Conservation (phyloP, 768 basidiomycete species). For the Tylopilus plumbeoviolaceoides region DNA sequence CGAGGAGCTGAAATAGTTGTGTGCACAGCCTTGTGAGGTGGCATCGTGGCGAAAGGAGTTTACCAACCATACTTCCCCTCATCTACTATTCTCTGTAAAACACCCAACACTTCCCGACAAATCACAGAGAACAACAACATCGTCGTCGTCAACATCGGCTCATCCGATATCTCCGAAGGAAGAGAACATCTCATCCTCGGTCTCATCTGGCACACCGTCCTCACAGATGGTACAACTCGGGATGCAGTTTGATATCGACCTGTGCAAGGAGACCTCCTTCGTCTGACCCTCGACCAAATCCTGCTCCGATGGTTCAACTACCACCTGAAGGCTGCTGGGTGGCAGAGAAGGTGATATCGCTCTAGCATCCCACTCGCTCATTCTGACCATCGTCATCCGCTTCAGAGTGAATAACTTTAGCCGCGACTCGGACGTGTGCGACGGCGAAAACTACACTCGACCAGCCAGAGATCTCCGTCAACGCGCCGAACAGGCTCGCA, state of each 20-base stretch:
- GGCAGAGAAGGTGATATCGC: slow-evolving; percentile 66
- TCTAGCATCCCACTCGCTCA: neutral
- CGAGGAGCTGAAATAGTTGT: slow-evolving; percentile 78
- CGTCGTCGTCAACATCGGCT: slow-evolving; percentile 98
- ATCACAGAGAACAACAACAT: slow-evolving; percentile 99
- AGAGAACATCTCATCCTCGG: slow-evolving; percentile 96
- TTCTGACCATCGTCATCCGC: neutral
- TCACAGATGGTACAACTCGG: no score
- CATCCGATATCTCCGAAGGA: slow-evolving; percentile 87
- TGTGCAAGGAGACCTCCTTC: slow-evolving; percentile 88
- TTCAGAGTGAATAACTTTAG: slow-evolving; percentile 94
- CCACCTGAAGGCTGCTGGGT: slow-evolving; percentile 93
- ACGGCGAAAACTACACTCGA: slow-evolving; percentile 98
- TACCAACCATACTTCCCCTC: no score
- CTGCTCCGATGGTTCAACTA: slow-evolving; percentile 99
- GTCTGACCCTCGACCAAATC: slow-evolving; percentile 95
- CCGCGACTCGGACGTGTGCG: slow-evolving; percentile 94
- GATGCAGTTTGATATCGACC: slow-evolving; percentile 97
- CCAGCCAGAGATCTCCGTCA: slow-evolving; percentile 77
- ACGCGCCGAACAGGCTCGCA: slow-evolving; percentile 90
- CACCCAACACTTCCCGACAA: slow-evolving; percentile 96
- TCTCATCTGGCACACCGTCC: slow-evolving; percentile 97
- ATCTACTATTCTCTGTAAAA: no score
- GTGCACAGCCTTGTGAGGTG: slow-evolving; percentile 46
- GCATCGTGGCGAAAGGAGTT: slow-evolving; percentile 36